Conservation (phyloP, 2,329 filamentous ascomycete genomes). For the Botryotinia calthae region DNA sequence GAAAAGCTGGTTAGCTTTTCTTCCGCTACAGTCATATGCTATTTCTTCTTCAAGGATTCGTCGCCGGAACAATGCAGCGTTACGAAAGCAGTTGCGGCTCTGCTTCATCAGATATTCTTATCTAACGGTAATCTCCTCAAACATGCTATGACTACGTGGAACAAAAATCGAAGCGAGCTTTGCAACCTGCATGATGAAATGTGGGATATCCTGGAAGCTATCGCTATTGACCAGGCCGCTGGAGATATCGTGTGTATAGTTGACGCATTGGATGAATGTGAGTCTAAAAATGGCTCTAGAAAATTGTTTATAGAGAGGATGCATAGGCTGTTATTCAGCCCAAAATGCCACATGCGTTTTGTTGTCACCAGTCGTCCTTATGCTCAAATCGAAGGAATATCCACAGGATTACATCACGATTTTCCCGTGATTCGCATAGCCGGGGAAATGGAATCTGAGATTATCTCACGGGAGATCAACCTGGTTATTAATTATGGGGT, state of each 20-base stretch:
- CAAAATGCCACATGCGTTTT: constrained; percentile 2
- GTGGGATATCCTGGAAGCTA: background rate
- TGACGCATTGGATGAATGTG: constrained; percentile 18
- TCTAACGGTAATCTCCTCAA: too few relatives aligned
- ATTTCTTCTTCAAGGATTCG: constrained; percentile 12
- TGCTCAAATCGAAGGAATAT: background rate
- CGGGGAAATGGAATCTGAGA: constrained; percentile 11
- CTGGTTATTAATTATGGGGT: constrained; percentile 10
- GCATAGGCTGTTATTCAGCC: background rate
- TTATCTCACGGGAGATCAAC: constrained; percentile 20
- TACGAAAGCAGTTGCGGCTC: background rate
- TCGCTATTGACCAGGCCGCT: background rate
- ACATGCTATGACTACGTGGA: too few relatives aligned
- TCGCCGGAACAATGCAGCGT: background rate
- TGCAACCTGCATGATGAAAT: background rate
- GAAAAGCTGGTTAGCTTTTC: background rate
- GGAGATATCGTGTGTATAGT: constrained; percentile 16
- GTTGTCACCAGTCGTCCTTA: constrained; percentile 19
- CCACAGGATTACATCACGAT: background rate
- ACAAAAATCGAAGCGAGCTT: background rate
- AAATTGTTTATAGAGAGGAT: background rate
- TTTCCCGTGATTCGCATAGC: constrained; percentile 5
- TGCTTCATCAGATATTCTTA: constrained; percentile 10
- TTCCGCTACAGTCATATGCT: background rate
- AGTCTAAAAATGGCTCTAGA: too few relatives aligned